Percentiles rank a stretch among this genome's conserved stretches.
These are phyloP conservation scores for Lactarius sanguifluus DNA, from an alignment of 768 basidiomycete species.

Conservation along the genomic window DNA sequence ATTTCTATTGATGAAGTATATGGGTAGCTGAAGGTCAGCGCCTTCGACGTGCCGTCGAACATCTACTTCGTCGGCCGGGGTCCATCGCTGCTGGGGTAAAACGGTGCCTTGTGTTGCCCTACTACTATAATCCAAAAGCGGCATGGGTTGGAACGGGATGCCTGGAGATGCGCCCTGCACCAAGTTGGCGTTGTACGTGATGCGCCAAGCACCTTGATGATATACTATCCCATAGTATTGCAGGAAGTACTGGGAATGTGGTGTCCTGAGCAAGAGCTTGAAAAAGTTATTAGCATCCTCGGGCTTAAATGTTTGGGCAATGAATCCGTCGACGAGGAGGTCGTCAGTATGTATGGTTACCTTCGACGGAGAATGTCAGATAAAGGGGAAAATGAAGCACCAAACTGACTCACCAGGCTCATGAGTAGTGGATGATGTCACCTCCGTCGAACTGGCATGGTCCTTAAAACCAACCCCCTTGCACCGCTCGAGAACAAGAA, in stretches of 20 bases:
- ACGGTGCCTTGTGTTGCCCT: not conserved
- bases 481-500: not conserved
- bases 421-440: no score
- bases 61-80: slow-evolving; percentile 14
- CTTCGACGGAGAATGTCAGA: no score
- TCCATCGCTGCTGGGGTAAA: slow-evolving; percentile 20
- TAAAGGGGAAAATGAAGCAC: no score
- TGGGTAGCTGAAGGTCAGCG: slow-evolving; percentile 10
- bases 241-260: not conserved
- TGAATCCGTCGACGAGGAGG: slow-evolving; percentile 9
- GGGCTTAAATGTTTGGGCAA: not conserved
- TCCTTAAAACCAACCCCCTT: not conserved
- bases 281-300: slow-evolving; percentile 6
- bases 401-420: no score
- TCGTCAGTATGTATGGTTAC: not conserved
- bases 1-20: slow-evolving; percentile 8
- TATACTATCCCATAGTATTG: not conserved
- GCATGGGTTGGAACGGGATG: not conserved
- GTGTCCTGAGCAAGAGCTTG: slow-evolving; percentile 3
- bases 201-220: not conserved
- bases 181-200: not conserved
- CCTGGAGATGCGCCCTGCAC: not conserved
- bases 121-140: slow-evolving; percentile 7
- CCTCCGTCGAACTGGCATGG: no score
- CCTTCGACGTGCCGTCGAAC: slow-evolving; percentile 8